Conservation (phyloP, 306 rosid species). For the Biancaea sappan region DNA sequence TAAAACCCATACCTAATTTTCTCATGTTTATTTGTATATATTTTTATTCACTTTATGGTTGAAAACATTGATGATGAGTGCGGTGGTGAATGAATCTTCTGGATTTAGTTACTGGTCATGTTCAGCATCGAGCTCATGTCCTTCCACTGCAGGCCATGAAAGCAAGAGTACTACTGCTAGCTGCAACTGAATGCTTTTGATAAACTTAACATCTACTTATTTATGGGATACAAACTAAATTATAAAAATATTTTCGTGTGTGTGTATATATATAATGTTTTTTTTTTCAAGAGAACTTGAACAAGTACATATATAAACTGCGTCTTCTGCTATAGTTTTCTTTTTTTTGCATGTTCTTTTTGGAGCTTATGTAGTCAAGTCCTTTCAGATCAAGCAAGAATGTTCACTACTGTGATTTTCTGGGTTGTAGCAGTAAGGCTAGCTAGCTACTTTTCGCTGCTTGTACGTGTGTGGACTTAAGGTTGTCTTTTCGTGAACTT, state of each 20-base stretch:
- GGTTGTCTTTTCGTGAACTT: neutral
- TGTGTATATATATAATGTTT: too few species aligned
- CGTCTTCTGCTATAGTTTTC: neutral
- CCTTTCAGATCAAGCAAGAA: neutral
- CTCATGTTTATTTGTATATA: neutral
- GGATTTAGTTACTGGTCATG: conserved; percentile 20
- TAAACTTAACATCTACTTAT: too few species aligned
- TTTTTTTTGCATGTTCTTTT: neutral
- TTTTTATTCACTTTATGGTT: neutral
- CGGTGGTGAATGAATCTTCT: neutral
- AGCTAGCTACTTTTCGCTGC: too few species aligned
- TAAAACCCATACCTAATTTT: neutral
- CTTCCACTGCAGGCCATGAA: neutral
- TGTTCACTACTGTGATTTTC: neutral
- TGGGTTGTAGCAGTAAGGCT: too few species aligned
- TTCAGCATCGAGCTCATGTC: neutral
- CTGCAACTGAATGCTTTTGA: neutral
- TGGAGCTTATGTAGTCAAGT: neutral
- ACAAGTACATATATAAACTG: too few species aligned
- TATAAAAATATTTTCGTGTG: too few species aligned
- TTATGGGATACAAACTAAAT: too few species aligned
- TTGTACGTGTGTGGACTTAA: neutral
- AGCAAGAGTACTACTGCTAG: neutral
- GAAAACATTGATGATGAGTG: neutral
- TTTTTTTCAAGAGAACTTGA: too few species aligned